These are phyloP conservation scores for Trichosporon sp. DNA, from an alignment of 1,284 basidiomycete species.

Conservation along the genomic window DNA sequence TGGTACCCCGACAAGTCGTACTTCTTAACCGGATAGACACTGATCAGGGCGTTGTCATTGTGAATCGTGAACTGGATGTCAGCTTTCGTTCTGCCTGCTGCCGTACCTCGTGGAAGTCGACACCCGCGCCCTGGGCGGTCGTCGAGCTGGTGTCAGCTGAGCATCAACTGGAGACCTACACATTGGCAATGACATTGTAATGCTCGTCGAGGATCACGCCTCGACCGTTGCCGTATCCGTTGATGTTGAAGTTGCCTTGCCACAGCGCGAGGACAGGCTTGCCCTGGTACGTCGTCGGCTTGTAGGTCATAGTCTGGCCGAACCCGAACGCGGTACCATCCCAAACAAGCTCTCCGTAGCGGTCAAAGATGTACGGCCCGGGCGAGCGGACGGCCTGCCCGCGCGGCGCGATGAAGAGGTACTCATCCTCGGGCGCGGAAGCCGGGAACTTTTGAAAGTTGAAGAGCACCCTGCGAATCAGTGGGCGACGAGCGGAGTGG, in stretches of 20 bases:
- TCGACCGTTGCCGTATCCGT: constrained; percentile 28
- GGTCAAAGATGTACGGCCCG: constrained; percentile 27
- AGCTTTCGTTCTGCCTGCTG: not conserved
- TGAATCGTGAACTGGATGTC: constrained; percentile 29
- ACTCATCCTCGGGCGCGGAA: constrained; percentile 5
- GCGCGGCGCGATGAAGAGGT: constrained; percentile 31
- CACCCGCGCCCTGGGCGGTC: constrained; percentile 15
- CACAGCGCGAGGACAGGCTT: constrained; percentile 31
- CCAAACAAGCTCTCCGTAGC: constrained; percentile 34
- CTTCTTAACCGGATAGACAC: constrained; percentile 25
- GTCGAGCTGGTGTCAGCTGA: not conserved
- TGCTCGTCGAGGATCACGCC: constrained; percentile 28
- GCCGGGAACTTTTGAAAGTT: constrained; percentile 25
- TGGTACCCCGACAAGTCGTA: constrained; percentile 22
- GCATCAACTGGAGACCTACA: constrained; percentile 10
- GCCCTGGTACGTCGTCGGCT: constrained; percentile 23
- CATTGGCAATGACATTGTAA: constrained; percentile 31
- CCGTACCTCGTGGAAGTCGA: constrained; percentile 29
- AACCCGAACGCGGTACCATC: constrained; percentile 24
- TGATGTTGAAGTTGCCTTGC: constrained; percentile 26
- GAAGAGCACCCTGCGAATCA: constrained; percentile 15
- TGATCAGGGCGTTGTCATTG: constrained; percentile 36
- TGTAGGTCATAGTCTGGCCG: constrained; percentile 31
- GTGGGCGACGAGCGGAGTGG: not conserved
- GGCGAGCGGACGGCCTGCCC: constrained; percentile 18